Evolutionary conservation across 257 asterid genomes (phyloP).

Genomic region (Petunia secreta): DNA sequence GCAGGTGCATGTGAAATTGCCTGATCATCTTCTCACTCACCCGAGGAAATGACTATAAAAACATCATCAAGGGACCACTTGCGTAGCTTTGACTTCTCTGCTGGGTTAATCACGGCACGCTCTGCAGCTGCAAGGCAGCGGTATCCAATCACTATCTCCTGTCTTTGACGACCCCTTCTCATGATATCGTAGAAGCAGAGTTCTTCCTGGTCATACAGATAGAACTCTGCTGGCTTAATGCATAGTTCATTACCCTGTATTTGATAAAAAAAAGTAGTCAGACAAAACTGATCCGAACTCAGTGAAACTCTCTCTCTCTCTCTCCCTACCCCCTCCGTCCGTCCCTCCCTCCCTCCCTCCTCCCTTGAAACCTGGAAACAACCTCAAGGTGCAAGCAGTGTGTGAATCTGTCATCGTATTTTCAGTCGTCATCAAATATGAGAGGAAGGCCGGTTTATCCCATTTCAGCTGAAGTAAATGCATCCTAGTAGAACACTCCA

Average conservation of each 20-base stretch:
- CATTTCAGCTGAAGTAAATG: background rate
- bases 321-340: background rate
- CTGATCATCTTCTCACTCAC: constrained; percentile 46
- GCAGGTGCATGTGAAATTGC: background rate
- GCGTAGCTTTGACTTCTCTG: constrained; percentile 54
- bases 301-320: background rate
- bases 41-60: constrained; percentile 75
- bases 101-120: constrained; percentile 84
- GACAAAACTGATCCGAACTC: background rate
- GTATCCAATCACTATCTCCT: constrained; percentile 81
- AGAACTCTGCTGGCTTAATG: constrained; percentile 93
- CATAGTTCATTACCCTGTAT: constrained; percentile 94
- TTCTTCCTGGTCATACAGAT: constrained; percentile 92
- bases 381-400: no score
- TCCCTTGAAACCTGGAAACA: background rate
- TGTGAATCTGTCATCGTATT: no score
- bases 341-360: background rate
- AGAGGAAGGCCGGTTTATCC: background rate
- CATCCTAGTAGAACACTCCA: background rate
- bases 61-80: constrained; percentile 92
- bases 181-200: constrained; percentile 79
- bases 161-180: constrained; percentile 82
- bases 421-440: background rate
- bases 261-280: background rate
- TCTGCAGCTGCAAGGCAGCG: constrained; percentile 80